phyloP scores from a whole-genome alignment of 2,329 filamentous ascomycete species.

The Claviceps paspali region DNA sequence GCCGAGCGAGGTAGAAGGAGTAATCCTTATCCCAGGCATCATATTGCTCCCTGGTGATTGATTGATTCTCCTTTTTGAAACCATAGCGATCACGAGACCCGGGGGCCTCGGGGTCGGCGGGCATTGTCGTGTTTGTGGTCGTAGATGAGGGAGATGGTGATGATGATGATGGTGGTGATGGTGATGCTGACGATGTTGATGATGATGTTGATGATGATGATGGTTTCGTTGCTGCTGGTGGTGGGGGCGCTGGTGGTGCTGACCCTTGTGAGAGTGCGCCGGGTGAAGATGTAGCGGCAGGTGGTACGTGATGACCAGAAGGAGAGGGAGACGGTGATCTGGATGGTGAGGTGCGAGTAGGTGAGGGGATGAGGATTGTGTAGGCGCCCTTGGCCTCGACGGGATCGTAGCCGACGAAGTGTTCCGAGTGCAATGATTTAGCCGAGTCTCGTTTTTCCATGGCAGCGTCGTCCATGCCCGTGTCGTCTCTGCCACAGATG shows the following conservation, averaged over 20 bases:
- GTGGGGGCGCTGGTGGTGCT: too few species aligned
- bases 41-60: conserved; percentile 62
- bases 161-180: conserved; percentile 2
- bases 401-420: conserved; percentile 13
- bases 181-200: conserved; percentile 3
- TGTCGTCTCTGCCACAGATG: conserved; percentile 17
- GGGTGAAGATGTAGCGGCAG: neutral
- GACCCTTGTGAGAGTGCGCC: too few species aligned
- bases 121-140: neutral
- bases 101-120: conserved; percentile 29
- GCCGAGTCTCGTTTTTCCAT: conserved; percentile 36
- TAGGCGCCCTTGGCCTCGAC: conserved; percentile 6
- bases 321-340: neutral
- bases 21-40: conserved; percentile 70
- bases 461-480: conserved; percentile 12
- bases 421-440: conserved; percentile 28
- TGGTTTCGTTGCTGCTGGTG: too few species aligned
- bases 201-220: conserved; percentile 9
- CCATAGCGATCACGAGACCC: conserved; percentile 65
- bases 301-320: neutral
- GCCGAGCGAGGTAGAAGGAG: conserved; percentile 55
- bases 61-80: conserved; percentile 76
- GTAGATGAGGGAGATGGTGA: neutral
- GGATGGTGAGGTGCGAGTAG: conserved; percentile 6
- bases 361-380: neutral